phyloP scores from a whole-genome alignment of 164 flowering plant genomes.

The Echeveria elegans region DNA sequence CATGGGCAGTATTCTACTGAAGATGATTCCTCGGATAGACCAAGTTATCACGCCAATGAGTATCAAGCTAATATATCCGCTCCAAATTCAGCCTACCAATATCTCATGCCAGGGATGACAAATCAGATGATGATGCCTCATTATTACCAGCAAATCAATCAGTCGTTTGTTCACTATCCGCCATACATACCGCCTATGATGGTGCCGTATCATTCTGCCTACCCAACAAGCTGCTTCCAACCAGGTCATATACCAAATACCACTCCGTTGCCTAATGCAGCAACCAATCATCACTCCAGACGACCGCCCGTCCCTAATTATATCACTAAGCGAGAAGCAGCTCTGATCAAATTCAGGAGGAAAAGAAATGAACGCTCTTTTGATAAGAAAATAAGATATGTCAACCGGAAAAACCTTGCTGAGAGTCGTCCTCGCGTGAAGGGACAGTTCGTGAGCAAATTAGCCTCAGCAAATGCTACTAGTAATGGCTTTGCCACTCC shows the following conservation, averaged over 20 bases:
- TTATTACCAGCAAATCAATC: conserved; percentile 40
- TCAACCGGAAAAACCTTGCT: conserved; percentile 73
- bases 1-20: conserved; percentile 25
- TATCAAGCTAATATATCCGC: conserved; percentile 33
- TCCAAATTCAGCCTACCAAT: neutral
- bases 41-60: conserved; percentile 26
- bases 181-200: conserved; percentile 25
- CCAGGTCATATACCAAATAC: conserved; percentile 50
- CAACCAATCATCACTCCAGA: conserved; percentile 24
- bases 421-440: conserved; percentile 90
- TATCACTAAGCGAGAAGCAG: conserved; percentile 83
- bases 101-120: conserved; percentile 35
- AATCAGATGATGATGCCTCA: conserved; percentile 45
- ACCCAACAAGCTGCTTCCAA: conserved; percentile 48
- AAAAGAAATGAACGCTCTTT: conserved; percentile 93
- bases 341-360: conserved; percentile 83
- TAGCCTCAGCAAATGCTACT: conserved; percentile 44
- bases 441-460: conserved; percentile 92
- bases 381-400: conserved; percentile 90
- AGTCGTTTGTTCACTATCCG: conserved; percentile 42
- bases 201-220: conserved; percentile 42
- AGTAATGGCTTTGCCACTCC: conserved; percentile 56
- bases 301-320: conserved; percentile 36
- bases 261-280: conserved; percentile 44
- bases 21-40: conserved; percentile 29